Conservation (phyloP, 2,329 filamentous ascomycete genomes). For the Neonectria punicea region DNA sequence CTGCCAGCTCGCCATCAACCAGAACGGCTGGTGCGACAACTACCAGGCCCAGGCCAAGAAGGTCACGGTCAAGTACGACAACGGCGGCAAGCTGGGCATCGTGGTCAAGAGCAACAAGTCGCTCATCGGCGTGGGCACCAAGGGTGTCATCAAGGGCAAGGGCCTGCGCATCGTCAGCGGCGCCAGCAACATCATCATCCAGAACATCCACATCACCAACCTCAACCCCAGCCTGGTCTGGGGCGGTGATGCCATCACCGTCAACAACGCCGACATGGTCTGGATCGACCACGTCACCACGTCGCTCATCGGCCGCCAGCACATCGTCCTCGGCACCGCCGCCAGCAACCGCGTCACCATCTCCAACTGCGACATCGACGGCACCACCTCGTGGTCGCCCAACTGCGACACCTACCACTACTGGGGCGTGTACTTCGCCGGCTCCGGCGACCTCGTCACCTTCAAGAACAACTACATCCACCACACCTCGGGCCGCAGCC, state of each 20-base stretch:
- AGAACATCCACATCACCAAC: conserved; percentile 66
- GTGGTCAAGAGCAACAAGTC: conserved; percentile 67
- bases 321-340: conserved; percentile 66
- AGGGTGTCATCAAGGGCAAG: conserved; percentile 68
- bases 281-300: conserved; percentile 67
- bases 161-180: conserved; percentile 61
- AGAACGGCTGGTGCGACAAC: conserved; percentile 68
- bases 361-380: conserved; percentile 70
- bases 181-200: conserved; percentile 67
- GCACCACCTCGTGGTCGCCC: conserved; percentile 62
- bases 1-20: conserved; percentile 70
- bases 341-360: conserved; percentile 67
- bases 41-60: conserved; percentile 63
- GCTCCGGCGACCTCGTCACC: conserved; percentile 65
- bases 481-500: conserved; percentile 65
- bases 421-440: conserved; percentile 68
- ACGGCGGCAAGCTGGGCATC: conserved; percentile 62
- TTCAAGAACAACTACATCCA: conserved; percentile 71
- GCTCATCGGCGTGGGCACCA: conserved; percentile 62
- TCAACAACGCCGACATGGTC: conserved; percentile 57
- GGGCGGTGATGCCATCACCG: conserved; percentile 68
- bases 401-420: conserved; percentile 69
- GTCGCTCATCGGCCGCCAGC: conserved; percentile 68
- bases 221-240: conserved; percentile 69
- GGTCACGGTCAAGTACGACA: conserved; percentile 59